Conservation (phyloP, 345 rosid genomes). For the Punica granatum region DNA sequence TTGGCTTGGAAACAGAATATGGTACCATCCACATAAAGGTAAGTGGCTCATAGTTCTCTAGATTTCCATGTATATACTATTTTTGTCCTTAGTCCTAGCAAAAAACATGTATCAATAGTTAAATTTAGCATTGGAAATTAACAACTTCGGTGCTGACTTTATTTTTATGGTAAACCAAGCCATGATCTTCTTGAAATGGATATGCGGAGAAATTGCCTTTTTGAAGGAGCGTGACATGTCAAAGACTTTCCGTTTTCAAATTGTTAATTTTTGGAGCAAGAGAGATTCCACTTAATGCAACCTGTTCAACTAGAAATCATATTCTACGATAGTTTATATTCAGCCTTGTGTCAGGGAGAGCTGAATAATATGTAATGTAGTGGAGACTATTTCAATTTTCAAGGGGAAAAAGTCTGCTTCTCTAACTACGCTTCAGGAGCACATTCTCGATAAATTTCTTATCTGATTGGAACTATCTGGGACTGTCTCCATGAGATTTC, state of each 20-base stretch:
- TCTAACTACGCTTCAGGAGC: neutral
- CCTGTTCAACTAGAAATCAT: too few relatives aligned
- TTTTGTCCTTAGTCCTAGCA: neutral
- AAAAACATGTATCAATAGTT: neutral
- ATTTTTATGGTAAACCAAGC: neutral
- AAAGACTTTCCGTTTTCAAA: neutral
- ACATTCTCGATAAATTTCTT: neutral
- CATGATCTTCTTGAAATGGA: neutral
- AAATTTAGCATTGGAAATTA: neutral
- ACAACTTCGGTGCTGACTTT: neutral
- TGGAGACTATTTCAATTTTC: too few relatives aligned
- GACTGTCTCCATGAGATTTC: neutral
- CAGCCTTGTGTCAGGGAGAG: too few relatives aligned
- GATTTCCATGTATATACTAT: neutral
- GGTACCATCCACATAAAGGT: slow-evolving; percentile 82
- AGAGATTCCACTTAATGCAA: neutral
- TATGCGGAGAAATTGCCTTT: neutral
- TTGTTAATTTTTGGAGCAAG: neutral
- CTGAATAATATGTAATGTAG: too few relatives aligned
- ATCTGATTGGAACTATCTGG: neutral
- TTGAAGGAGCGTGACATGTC: neutral
- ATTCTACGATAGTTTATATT: too few relatives aligned
- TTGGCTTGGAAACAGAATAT: slow-evolving; percentile 71
- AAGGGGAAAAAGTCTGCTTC: neutral
- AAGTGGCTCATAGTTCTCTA: slow-evolving; percentile 15